A percentile compares a stretch with the other conserved stretches of the same genome.
Evolutionary conservation across 441 rosid genomes (phyloP).

Genomic region (Erysimum pusillum): DNA sequence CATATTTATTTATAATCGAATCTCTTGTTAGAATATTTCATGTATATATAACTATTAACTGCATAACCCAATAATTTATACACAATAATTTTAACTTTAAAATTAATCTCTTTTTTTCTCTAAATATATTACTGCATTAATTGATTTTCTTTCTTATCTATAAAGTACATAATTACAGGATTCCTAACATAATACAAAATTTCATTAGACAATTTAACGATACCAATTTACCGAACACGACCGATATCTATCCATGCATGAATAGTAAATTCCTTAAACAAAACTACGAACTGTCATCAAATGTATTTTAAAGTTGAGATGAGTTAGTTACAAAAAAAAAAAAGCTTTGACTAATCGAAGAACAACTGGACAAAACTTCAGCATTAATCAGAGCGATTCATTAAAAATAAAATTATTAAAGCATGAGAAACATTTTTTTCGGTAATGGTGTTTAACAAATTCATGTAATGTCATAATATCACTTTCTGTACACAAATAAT

Average conservation of each 20-base stretch:
- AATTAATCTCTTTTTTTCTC: not conserved
- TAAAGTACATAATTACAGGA: too few species aligned
- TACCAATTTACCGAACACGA: not conserved
- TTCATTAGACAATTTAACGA: not conserved
- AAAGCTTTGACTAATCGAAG: too few species aligned
- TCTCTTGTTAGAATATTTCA: conserved; percentile 9
- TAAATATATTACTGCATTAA: not conserved
- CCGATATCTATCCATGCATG: not conserved
- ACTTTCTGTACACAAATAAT: not conserved
- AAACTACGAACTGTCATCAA: too few species aligned
- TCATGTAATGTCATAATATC: not conserved
- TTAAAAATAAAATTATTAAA: too few species aligned
- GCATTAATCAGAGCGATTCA: too few species aligned
- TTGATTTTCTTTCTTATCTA: not conserved
- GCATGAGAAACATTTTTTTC: not conserved
- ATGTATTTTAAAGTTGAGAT: too few species aligned
- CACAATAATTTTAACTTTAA: not conserved
- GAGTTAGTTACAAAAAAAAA: too few species aligned
- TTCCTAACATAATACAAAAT: too few species aligned
- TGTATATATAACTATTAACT: conserved; percentile 10
- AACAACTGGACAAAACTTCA: too few species aligned
- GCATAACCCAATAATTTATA: conserved; percentile 1
- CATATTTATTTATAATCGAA: conserved; percentile 26
- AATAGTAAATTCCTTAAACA: not conserved
- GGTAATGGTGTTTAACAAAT: conserved; percentile 9